Conservation (phyloP, 345 rosid species). For the Syzygium grande region DNA sequence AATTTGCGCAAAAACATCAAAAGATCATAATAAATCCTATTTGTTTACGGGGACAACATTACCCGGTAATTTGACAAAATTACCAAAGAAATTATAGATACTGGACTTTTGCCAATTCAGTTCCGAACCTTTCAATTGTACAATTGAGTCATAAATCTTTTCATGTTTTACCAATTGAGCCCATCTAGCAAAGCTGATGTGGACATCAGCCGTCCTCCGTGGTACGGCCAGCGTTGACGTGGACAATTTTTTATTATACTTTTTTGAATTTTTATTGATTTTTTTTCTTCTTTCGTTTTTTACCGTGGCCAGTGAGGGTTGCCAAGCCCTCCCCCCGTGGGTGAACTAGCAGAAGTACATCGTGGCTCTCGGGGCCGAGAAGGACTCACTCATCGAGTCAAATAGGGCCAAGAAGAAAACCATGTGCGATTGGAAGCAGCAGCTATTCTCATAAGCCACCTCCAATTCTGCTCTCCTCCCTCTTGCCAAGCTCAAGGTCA, state of each 20-base stretch:
- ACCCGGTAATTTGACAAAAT: neutral
- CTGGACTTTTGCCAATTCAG: too few species aligned
- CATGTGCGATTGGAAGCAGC: conserved; percentile 88
- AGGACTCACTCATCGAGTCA: conserved; percentile 37
- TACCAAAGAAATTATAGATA: too few species aligned
- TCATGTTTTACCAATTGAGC: too few species aligned
- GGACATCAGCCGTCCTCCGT: too few species aligned
- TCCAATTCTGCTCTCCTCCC: conserved; percentile 46
- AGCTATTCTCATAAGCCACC: conserved; percentile 62
- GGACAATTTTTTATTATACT: too few species aligned
- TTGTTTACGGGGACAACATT: neutral
- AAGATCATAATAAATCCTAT: neutral
- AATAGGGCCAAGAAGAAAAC: conserved; percentile 51
- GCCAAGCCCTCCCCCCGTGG: conserved; percentile 9
- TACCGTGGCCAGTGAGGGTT: too few species aligned
- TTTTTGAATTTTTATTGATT: too few species aligned
- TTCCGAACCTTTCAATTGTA: too few species aligned
- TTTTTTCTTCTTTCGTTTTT: too few species aligned
- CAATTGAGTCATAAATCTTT: too few species aligned
- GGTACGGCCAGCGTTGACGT: rapidly evolving
- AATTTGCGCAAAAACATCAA: neutral
- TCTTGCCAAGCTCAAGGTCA: conserved; percentile 53
- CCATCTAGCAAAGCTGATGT: too few species aligned
- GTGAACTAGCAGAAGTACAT: conserved; percentile 50
- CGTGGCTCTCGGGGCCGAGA: conserved; percentile 44